Evolutionary conservation across 495 filamentous ascomycete species (phyloP).

Genomic region (Bacidia gigantensis): DNA sequence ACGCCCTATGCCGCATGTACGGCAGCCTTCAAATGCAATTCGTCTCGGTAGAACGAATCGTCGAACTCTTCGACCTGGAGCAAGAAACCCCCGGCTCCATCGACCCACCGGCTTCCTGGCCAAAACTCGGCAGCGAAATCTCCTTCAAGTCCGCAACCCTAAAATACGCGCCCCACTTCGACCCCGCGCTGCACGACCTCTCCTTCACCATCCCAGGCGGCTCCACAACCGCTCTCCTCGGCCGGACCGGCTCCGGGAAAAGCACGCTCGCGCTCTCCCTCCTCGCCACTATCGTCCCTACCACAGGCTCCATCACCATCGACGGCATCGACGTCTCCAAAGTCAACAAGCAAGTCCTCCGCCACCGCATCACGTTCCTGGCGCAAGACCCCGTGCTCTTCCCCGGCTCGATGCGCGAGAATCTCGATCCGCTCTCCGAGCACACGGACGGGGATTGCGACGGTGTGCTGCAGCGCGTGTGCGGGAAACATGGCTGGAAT

Average conservation of each 20-base stretch:
- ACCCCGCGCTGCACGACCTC: slow-evolving; percentile 50
- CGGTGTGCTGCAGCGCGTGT: slow-evolving; percentile 34
- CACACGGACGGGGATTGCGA: slow-evolving; percentile 29
- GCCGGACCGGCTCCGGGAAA: slow-evolving; percentile 53
- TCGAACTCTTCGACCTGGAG: slow-evolving; percentile 62
- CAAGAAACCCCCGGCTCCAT: slow-evolving; percentile 53
- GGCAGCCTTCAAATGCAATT: slow-evolving; percentile 82
- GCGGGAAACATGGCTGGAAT: slow-evolving; percentile 35
- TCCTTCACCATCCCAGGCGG: slow-evolving; percentile 59
- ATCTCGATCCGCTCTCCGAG: slow-evolving; percentile 30
- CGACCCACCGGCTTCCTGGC: slow-evolving; percentile 63
- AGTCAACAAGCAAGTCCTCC: slow-evolving; percentile 45
- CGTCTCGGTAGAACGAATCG: slow-evolving; percentile 70
- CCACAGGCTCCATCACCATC: slow-evolving; percentile 41
- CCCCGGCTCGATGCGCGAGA: slow-evolving; percentile 32
- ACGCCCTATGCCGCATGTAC: slow-evolving; percentile 58
- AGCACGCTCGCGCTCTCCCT: slow-evolving; percentile 52
- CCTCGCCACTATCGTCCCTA: slow-evolving; percentile 38
- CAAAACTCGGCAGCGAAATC: slow-evolving; percentile 51
- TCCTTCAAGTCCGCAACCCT: slow-evolving; percentile 63
- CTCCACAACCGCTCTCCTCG: slow-evolving; percentile 49
- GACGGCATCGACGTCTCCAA: slow-evolving; percentile 46
- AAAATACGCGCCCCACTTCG: slow-evolving; percentile 60
- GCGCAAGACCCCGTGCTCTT: slow-evolving; percentile 50
- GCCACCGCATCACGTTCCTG: slow-evolving; percentile 46